Conservation (phyloP, 192 early-diverging fungal genomes). For the Backusella parvicylindrica region DNA sequence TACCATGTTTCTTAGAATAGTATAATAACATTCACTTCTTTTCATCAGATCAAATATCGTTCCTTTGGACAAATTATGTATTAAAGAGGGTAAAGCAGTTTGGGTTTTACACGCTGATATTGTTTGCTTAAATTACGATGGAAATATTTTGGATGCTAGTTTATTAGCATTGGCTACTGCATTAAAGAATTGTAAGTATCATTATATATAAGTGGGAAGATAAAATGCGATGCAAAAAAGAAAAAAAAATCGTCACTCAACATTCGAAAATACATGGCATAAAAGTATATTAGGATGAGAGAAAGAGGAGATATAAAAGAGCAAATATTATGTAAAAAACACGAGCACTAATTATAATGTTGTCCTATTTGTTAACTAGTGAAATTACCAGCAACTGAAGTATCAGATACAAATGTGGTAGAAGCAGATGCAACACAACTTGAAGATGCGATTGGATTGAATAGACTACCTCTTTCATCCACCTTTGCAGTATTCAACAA, state of each 20-base stretch:
- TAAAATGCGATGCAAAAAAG: neutral
- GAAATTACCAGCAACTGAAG: slow-evolving; percentile 65
- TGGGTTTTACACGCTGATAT: slow-evolving; percentile 91
- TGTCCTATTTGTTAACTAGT: slow-evolving; percentile 47
- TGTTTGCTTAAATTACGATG: slow-evolving; percentile 88
- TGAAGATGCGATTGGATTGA: slow-evolving; percentile 44
- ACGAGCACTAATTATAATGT: no score
- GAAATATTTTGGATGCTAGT: slow-evolving; percentile 86
- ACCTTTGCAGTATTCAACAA: slow-evolving; percentile 69
- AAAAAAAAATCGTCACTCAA: no score
- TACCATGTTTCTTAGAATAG: slow-evolving; percentile 8
- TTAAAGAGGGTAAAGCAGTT: slow-evolving; percentile 73
- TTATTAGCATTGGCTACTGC: slow-evolving; percentile 78
- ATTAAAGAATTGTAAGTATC: slow-evolving; percentile 56
- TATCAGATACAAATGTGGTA: slow-evolving; percentile 62
- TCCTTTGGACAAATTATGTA: slow-evolving; percentile 68
- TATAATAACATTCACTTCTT: neutral
- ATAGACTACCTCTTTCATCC: slow-evolving; percentile 46
- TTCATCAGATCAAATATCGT: slow-evolving; percentile 50
- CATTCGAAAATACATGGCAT: no score
- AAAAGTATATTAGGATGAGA: neutral
- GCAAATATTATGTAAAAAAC: neutral
- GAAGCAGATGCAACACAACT: slow-evolving; percentile 49
- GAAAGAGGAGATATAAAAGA: neutral
- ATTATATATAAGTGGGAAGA: neutral